Conservation (phyloP, 257 asterid genomes). For the Rubia yunnanensis region DNA sequence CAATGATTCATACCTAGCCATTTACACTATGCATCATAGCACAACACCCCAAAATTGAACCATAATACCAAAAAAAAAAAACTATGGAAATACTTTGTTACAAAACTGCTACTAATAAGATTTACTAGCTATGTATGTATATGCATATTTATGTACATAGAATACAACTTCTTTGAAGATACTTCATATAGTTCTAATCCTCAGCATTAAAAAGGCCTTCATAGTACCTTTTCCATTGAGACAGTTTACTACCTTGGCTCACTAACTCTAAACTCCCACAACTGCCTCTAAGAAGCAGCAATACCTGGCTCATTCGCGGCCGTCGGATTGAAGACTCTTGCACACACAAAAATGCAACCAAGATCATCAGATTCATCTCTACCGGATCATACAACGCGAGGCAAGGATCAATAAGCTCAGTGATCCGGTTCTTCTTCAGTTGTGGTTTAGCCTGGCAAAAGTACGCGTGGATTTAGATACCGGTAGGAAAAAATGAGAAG, state of each 20-base stretch:
- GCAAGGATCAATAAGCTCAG: constrained; percentile 73
- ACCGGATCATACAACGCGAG: constrained; percentile 45
- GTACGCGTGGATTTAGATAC: not conserved
- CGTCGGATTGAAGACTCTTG: constrained; percentile 73
- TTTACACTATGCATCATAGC: too few species aligned
- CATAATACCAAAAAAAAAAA: not conserved
- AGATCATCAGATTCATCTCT: constrained; percentile 70
- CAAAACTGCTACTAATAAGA: not conserved
- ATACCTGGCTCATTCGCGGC: constrained; percentile 77
- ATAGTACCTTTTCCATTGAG: constrained; percentile 80
- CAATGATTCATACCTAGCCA: too few species aligned
- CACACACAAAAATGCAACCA: constrained; percentile 76
- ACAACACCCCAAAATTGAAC: too few species aligned
- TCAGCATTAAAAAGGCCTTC: constrained; percentile 73
- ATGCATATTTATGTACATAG: not conserved
- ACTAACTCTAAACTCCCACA: constrained; percentile 75
- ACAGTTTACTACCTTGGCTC: constrained; percentile 52
- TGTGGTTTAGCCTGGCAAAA: constrained; percentile 66
- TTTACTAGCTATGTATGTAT: not conserved
- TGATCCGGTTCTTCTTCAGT: constrained; percentile 68
- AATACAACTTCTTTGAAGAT: not conserved
- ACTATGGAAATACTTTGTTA: not conserved
- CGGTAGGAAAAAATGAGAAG: not conserved
- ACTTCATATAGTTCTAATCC: constrained; percentile 22
- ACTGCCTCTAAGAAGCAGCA: constrained; percentile 77